These are phyloP conservation scores for Pezizomycotina sp. DNA, from an alignment of 2,329 filamentous ascomycete species.

Conservation along the genomic window DNA sequence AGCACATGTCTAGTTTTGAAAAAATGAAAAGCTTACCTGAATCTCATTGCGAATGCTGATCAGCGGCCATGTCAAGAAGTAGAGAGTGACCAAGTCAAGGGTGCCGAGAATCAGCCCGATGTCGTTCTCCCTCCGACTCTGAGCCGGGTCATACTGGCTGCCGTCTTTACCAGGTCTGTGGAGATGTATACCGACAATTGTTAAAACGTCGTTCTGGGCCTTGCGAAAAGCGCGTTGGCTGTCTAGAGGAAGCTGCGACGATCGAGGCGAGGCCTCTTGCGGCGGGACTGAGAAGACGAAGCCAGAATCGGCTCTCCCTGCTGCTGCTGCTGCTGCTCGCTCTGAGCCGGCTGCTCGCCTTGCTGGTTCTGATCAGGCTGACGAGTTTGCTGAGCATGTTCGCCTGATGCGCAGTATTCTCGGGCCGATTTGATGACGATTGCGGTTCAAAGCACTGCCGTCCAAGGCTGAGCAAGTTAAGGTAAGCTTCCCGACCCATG, in stretches of 20 bases:
- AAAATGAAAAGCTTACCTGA: slow-evolving; percentile 19
- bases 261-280: slow-evolving; percentile 4
- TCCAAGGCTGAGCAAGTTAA: slow-evolving; percentile 16
- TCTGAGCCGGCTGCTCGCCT: slow-evolving; percentile 1
- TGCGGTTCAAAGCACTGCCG: slow-evolving; percentile 18
- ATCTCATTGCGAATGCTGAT: slow-evolving; percentile 24
- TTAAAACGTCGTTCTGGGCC: slow-evolving; percentile 26
- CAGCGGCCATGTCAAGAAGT: slow-evolving; percentile 24
- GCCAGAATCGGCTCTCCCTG: too few relatives aligned
- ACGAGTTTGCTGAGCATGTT: too few relatives aligned
- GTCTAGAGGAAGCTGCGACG: slow-evolving; percentile 21
- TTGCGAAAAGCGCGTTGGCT: slow-evolving; percentile 23
- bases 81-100: slow-evolving; percentile 23
- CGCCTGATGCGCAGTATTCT: too few relatives aligned
- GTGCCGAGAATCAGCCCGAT: slow-evolving; percentile 23
- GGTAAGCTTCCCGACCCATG: slow-evolving; percentile 19
- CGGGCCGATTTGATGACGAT: too few relatives aligned
- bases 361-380: too few relatives aligned
- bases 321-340: background rate
- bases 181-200: slow-evolving; percentile 23
- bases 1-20: background rate
- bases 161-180: slow-evolving; percentile 17
- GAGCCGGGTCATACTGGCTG: slow-evolving; percentile 10
- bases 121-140: slow-evolving; percentile 22
- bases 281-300: too few relatives aligned